These are phyloP conservation scores for Camelina laxa DNA, from an alignment of 345 rosid genomes.

Conservation along the genomic window DNA sequence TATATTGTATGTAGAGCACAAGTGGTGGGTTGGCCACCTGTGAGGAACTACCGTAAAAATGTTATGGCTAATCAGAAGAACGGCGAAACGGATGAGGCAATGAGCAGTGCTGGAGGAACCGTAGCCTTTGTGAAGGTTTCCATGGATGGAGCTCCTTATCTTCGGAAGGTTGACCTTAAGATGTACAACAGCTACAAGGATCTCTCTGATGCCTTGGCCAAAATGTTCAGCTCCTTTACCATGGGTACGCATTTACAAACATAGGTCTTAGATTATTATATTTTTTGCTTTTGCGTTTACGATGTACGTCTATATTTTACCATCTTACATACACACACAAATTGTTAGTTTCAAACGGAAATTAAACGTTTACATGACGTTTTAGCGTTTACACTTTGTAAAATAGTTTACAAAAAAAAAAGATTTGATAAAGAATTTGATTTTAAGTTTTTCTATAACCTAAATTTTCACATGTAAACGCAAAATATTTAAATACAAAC, in stretches of 20 bases:
- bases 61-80: slow-evolving; percentile 65
- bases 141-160: slow-evolving; percentile 97
- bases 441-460: background rate
- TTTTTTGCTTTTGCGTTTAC: background rate
- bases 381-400: background rate
- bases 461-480: background rate
- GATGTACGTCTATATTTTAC: too few relatives aligned
- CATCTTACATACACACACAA: too few relatives aligned
- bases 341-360: too few relatives aligned
- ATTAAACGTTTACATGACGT: too few relatives aligned
- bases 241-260: slow-evolving; percentile 56
- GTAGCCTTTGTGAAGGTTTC: slow-evolving; percentile 79
- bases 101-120: slow-evolving; percentile 35
- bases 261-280: background rate
- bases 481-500: background rate
- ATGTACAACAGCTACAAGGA: slow-evolving; percentile 83
- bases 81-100: slow-evolving; percentile 45
- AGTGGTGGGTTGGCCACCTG: slow-evolving; percentile 98
- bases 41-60: slow-evolving; percentile 83
- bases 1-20: slow-evolving; percentile 61
- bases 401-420: too few relatives aligned
- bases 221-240: slow-evolving; percentile 94
- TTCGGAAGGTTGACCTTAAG: slow-evolving; percentile 94
- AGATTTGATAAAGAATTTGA: too few relatives aligned
- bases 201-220: slow-evolving; percentile 80